A percentile compares a stretch with the other conserved stretches of the same genome.
These are phyloP conservation scores for Ophiocytium majus DNA, from an alignment of 352 stramenopile genomes.

Conservation along the genomic window DNA sequence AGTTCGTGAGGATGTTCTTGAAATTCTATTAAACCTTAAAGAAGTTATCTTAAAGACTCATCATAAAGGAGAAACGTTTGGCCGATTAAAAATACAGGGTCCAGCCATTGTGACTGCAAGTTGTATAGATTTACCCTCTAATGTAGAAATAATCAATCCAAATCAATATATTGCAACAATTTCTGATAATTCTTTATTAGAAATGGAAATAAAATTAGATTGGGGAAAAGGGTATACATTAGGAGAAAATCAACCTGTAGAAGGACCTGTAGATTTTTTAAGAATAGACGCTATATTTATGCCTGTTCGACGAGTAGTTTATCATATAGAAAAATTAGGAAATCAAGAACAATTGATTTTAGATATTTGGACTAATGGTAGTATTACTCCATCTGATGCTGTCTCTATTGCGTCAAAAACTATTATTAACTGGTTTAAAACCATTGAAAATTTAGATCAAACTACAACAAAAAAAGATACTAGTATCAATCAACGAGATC, in stretches of 20 bases:
- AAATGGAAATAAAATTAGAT: conserved; percentile 25
- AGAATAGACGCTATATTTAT: conserved; percentile 17
- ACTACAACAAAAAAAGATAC: not conserved
- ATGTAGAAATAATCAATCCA: conserved; percentile 5
- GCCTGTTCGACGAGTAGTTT: not conserved
- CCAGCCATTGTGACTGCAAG: not conserved
- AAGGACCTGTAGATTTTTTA: conserved; percentile 29
- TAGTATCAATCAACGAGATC: not conserved
- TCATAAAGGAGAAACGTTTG: not conserved
- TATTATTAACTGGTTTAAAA: not conserved
- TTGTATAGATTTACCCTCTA: not conserved
- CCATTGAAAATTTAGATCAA: not conserved
- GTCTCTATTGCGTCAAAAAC: not conserved
- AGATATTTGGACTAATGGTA: not conserved
- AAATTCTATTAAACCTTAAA: too few relatives aligned
- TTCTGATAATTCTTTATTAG: not conserved
- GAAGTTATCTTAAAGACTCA: not conserved
- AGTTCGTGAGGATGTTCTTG: too few relatives aligned
- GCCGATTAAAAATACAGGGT: not conserved
- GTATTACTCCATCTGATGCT: not conserved
- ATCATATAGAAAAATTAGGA: not conserved
- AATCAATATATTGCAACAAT: conserved; percentile 24
- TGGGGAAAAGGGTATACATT: conserved; percentile 31
- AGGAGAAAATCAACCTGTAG: conserved; percentile 25
- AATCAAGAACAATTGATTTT: not conserved